Evolutionary conservation across 78 protist species (phyloP), one percentile per base, ranked within the genome.

Genomic region (Pigoraptor vietnamica): DNA sequence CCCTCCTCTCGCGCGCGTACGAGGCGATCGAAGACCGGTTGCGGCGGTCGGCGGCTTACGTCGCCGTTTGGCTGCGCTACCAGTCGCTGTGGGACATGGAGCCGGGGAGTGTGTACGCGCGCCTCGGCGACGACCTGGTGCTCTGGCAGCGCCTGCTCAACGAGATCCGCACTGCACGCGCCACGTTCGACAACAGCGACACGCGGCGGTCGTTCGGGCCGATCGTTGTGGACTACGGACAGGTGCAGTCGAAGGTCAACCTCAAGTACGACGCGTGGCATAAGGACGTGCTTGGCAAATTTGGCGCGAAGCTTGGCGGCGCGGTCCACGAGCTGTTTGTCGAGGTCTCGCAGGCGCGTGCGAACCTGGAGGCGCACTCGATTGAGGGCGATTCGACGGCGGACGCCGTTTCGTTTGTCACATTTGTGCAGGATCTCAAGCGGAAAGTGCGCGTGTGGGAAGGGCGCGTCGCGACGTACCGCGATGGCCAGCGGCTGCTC

Each of bases 11-110:
- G 0, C 67, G 6, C 24, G 95, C 98, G 24, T 96, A 95, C 89
- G 88, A 34, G 9, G 81, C 89, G 0, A 95, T 98, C 39, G 95
- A 94, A 37, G 35, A 81, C 19, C 92, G 91, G 39, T 37, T 97
- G 39, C 93, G 39, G 23, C 88, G 89, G 86, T 95, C 92, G 29
- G 34, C 39, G 14, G 89, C 24, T 37, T 98, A 96, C 92, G 95
- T 95, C 19, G 40, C 84, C 6, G 89, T 67, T 35, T 98, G 99
- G 99, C 87, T 98, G n/a, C 95, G 93, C 81, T 98, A 97, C 93
- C 99, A 98, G 90, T 93, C 97, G 81, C 97, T 98, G 56, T 98
- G 99, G 99, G 98, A 96, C 86, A 83, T 97, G 96, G 96, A 97
- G 37, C 83, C 95, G 24, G 89, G 88, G 2, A 39, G 38, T 10